phyloP scores from a whole-genome alignment of 169 alveolate genomes.

The Cryptosporidium tyzzeri region DNA sequence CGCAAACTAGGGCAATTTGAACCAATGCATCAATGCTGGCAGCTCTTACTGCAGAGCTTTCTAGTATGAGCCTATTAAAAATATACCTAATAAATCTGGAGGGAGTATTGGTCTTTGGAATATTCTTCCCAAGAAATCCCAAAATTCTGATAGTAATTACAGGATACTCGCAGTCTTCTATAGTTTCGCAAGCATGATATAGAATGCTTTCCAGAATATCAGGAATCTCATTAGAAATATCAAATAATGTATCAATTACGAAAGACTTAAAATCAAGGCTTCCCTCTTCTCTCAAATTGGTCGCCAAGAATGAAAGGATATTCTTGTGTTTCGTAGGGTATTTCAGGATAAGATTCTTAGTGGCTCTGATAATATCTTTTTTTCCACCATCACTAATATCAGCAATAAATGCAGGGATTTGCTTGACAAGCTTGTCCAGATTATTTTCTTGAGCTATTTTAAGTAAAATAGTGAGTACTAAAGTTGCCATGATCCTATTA shows the following conservation, averaged over 20 bases:
- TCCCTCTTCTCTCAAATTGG: slow-evolving; percentile 92
- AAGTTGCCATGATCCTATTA: slow-evolving; percentile 93
- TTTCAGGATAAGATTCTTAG: slow-evolving; percentile 91
- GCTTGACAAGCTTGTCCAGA: slow-evolving; percentile 92
- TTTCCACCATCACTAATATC: slow-evolving; percentile 90
- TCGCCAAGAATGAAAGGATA: slow-evolving; percentile 90
- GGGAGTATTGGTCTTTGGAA: slow-evolving; percentile 92
- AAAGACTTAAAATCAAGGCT: slow-evolving; percentile 89
- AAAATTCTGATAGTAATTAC: slow-evolving; percentile 88
- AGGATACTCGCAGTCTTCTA: slow-evolving; percentile 97
- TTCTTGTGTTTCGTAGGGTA: slow-evolving; percentile 92
- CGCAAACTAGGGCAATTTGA: slow-evolving; percentile 86
- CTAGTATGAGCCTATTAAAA: slow-evolving; percentile 95
- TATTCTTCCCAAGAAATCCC: slow-evolving; percentile 90
- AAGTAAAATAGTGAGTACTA: slow-evolving; percentile 94
- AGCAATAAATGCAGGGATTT: slow-evolving; percentile 86
- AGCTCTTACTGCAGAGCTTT: slow-evolving; percentile 95
- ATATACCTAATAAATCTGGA: slow-evolving; percentile 94
- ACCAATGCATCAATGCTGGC: slow-evolving; percentile 97
- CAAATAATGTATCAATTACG: slow-evolving; percentile 92
- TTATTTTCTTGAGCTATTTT: slow-evolving; percentile 95
- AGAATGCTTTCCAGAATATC: slow-evolving; percentile 88
- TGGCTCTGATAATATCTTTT: slow-evolving; percentile 92
- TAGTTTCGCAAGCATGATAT: slow-evolving; percentile 94
- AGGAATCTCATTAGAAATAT: slow-evolving; percentile 87